A percentile compares a stretch with the other conserved stretches of the same genome.
Evolutionary conservation across 2,329 filamentous ascomycete species (phyloP).

Genomic region (Venturia oleaginea): DNA sequence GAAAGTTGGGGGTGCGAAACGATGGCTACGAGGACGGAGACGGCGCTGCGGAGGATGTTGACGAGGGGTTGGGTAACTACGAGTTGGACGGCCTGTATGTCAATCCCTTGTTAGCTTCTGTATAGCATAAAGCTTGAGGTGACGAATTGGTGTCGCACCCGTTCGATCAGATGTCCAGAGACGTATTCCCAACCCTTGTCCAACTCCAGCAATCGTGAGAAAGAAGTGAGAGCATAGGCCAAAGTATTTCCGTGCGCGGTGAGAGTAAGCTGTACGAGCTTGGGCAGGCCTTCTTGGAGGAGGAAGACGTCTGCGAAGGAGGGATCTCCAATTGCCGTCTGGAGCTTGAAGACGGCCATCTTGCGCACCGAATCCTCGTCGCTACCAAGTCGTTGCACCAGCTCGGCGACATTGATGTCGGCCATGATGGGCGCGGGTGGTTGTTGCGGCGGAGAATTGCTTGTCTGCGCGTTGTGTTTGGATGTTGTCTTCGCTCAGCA

Average conservation of each 20-base stretch:
- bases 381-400: constrained; percentile 50
- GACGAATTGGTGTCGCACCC: constrained; percentile 37
- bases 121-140: background rate
- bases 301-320: constrained; percentile 97
- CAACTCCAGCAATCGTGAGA: constrained; percentile 80
- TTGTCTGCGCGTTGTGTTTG: background rate
- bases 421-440: constrained; percentile 35
- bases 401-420: constrained; percentile 45
- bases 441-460: background rate
- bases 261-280: constrained; percentile 76
- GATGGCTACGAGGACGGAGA: constrained; percentile 91
- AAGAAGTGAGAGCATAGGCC: constrained; percentile 85
- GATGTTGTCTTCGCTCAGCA: background rate
- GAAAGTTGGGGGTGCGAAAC: constrained; percentile 68
- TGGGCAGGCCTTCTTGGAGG: constrained; percentile 71
- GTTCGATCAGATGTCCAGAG: constrained; percentile 59
- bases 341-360: constrained; percentile 98
- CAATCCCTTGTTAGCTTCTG: background rate
- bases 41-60: constrained; percentile 92
- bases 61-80: constrained; percentile 93
- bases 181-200: constrained; percentile 97
- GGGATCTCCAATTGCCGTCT: constrained; percentile 89
- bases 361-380: constrained; percentile 86
- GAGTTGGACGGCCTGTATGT: constrained; percentile 65
- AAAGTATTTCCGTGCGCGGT: constrained; percentile 84